Percentiles rank a stretch among this genome's conserved stretches.
Evolutionary conservation across 2,329 filamentous ascomycete genomes (phyloP).

Genomic region (Neonectria punicea): DNA sequence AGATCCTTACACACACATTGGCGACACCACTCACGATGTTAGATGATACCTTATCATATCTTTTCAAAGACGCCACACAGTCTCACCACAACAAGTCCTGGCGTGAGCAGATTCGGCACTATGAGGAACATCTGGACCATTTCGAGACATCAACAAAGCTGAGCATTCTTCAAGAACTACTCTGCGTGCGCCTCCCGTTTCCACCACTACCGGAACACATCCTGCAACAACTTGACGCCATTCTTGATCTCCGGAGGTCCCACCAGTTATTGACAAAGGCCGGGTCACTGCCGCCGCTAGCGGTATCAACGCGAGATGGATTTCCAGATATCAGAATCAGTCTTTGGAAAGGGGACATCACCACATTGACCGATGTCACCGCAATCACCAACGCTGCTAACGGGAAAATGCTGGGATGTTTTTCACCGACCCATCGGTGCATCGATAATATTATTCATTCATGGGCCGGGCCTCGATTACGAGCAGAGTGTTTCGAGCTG

Average conservation of each 20-base stretch:
- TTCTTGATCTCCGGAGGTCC: slow-evolving; percentile 7
- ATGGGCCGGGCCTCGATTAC: slow-evolving; percentile 31
- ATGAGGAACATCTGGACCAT: slow-evolving; percentile 25
- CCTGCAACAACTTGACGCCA: slow-evolving; percentile 24
- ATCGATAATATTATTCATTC: slow-evolving; percentile 41
- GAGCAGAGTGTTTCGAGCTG: slow-evolving; percentile 29
- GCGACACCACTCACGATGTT: slow-evolving; percentile 7
- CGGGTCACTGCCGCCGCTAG: not conserved
- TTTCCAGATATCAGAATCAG: not conserved
- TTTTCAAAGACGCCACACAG: slow-evolving; percentile 24
- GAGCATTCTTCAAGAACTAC: slow-evolving; percentile 17
- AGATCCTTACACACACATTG: not conserved
- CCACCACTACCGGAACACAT: slow-evolving; percentile 19
- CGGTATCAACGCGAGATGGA: not conserved
- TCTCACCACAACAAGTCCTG: not conserved
- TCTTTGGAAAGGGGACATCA: slow-evolving; percentile 39
- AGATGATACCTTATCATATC: slow-evolving; percentile 5
- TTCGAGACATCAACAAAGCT: slow-evolving; percentile 31
- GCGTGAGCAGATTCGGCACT: slow-evolving; percentile 20
- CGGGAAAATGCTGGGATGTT: slow-evolving; percentile 33
- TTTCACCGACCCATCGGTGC: slow-evolving; percentile 36
- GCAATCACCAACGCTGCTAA: slow-evolving; percentile 41
- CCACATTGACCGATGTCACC: slow-evolving; percentile 21
- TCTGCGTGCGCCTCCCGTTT: slow-evolving; percentile 31
- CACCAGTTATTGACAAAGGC: slow-evolving; percentile 22